Conservation (phyloP, 345 rosid genomes). For the Adansonia digitata region DNA sequence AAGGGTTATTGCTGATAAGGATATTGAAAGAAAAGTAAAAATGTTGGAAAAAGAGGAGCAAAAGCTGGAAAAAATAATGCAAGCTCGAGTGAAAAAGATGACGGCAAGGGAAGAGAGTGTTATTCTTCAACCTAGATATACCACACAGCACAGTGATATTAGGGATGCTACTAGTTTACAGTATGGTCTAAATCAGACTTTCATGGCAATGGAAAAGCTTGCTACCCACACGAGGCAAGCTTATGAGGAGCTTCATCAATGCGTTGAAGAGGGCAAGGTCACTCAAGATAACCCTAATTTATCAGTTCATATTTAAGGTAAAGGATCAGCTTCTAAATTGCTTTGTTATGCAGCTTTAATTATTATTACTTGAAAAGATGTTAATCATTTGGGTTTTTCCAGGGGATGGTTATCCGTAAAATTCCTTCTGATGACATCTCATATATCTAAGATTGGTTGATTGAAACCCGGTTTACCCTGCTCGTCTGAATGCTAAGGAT, state of each 20-base stretch:
- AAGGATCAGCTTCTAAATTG: neutral
- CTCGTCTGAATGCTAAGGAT: neutral
- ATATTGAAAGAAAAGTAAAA: slow-evolving; percentile 36
- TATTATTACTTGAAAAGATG: neutral
- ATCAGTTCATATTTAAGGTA: neutral
- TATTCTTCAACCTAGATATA: neutral
- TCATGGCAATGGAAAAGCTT: slow-evolving; percentile 39
- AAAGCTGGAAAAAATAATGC: slow-evolving; percentile 30
- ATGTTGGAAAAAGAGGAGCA: slow-evolving; percentile 39
- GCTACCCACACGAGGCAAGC: slow-evolving; percentile 22
- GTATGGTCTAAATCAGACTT: slow-evolving; percentile 27
- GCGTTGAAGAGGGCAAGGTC: slow-evolving; percentile 17
- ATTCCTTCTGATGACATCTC: neutral
- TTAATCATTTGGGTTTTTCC: neutral
- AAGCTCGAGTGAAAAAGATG: slow-evolving; percentile 23
- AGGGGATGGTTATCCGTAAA: neutral
- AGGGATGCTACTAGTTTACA: slow-evolving; percentile 17
- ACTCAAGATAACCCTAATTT: neutral
- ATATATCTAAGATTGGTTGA: neutral
- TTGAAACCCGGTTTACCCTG: neutral
- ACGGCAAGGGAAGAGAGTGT: slow-evolving; percentile 7
- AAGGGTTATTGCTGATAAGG: slow-evolving; percentile 32
- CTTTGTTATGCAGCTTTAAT: neutral
- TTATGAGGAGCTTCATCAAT: slow-evolving; percentile 28
- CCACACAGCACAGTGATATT: slow-evolving; percentile 4